Conservation (phyloP, 2,329 filamentous ascomycete species). For the Alternaria angustiovoidea region DNA sequence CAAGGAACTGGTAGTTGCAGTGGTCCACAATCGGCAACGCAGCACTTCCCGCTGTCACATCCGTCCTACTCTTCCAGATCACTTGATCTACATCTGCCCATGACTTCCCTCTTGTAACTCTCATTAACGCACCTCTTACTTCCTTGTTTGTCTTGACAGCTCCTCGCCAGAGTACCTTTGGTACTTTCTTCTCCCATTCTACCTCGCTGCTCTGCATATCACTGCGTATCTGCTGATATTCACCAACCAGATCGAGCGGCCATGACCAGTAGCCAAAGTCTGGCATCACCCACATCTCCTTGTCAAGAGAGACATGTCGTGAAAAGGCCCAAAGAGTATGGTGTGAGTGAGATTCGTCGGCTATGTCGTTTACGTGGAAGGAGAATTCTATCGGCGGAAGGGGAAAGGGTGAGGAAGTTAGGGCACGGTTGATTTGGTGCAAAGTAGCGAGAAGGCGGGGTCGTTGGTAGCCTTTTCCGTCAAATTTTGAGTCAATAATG, state of each 20-base stretch:
- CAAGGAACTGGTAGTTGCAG: slow-evolving; percentile 49
- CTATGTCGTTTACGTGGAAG: slow-evolving; percentile 54
- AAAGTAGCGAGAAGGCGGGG: slow-evolving; percentile 56
- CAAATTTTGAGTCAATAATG: slow-evolving; percentile 37
- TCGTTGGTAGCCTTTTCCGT: slow-evolving; percentile 26
- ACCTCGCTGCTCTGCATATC: slow-evolving; percentile 19
- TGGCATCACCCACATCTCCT: slow-evolving; percentile 31
- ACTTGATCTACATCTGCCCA: slow-evolving; percentile 29
- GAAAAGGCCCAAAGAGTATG: slow-evolving; percentile 27
- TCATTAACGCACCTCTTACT: slow-evolving; percentile 19
- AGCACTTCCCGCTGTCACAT: slow-evolving; percentile 11
- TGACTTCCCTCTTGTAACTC: slow-evolving; percentile 18
- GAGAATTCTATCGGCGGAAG: slow-evolving; percentile 63
- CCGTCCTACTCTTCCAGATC: slow-evolving; percentile 21
- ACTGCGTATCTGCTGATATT: slow-evolving; percentile 22
- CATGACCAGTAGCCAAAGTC: slow-evolving; percentile 38
- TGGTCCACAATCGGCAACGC: slow-evolving; percentile 32
- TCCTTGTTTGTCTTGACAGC: slow-evolving; percentile 35
- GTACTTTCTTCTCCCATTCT: slow-evolving; percentile 24
- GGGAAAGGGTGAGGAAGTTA: slow-evolving; percentile 56
- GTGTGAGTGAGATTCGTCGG: slow-evolving; percentile 19
- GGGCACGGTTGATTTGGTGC: slow-evolving; percentile 54
- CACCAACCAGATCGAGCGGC: slow-evolving; percentile 25
- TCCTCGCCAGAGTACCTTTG: slow-evolving; percentile 44
- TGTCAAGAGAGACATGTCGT: slow-evolving; percentile 17